Conservation (phyloP, 1,139 yeast species). For the Candida smagusa region DNA sequence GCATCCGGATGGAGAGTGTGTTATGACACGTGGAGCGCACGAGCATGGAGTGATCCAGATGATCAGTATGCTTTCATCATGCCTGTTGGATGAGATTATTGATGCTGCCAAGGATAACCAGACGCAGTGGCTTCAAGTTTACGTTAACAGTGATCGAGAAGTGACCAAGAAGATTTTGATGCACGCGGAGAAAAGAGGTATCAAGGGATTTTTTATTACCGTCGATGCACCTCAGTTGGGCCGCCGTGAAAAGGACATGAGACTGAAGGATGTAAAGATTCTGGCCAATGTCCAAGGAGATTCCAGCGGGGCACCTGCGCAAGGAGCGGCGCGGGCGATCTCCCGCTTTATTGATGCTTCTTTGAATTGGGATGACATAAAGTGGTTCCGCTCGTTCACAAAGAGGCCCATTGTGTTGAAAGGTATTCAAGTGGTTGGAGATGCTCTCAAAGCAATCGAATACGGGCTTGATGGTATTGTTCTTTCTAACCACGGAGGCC, state of each 20-base stretch:
- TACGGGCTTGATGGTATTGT: slow-evolving; percentile 62
- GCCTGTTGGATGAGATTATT: slow-evolving; percentile 69
- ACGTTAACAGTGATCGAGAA: slow-evolving; percentile 68
- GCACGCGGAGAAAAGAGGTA: slow-evolving; percentile 73
- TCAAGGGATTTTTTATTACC: slow-evolving; percentile 78
- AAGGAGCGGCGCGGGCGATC: slow-evolving; percentile 84
- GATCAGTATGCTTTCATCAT: slow-evolving; percentile 79
- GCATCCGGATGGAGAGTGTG: slow-evolving; percentile 74
- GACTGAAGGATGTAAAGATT: slow-evolving; percentile 39
- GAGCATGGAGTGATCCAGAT: slow-evolving; percentile 68
- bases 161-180: slow-evolving; percentile 58
- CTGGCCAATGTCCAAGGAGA: slow-evolving; percentile 56
- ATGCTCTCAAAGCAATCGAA: slow-evolving; percentile 61
- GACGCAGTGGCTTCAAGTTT: slow-evolving; percentile 87
- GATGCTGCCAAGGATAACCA: slow-evolving; percentile 49
- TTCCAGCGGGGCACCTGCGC: slow-evolving; percentile 17
- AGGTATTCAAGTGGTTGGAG: slow-evolving; percentile 71
- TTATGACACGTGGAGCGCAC: slow-evolving; percentile 71
- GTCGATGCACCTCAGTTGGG: slow-evolving; percentile 96
- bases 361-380: slow-evolving; percentile 58
- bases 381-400: slow-evolving; percentile 55
- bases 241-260: slow-evolving; percentile 74
- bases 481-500: slow-evolving; percentile 71
- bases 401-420: slow-evolving; percentile 65
- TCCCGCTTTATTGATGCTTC: slow-evolving; percentile 77